These are phyloP conservation scores for Tagetes patula DNA, from an alignment of 129 eudicot species.

Conservation along the genomic window DNA sequence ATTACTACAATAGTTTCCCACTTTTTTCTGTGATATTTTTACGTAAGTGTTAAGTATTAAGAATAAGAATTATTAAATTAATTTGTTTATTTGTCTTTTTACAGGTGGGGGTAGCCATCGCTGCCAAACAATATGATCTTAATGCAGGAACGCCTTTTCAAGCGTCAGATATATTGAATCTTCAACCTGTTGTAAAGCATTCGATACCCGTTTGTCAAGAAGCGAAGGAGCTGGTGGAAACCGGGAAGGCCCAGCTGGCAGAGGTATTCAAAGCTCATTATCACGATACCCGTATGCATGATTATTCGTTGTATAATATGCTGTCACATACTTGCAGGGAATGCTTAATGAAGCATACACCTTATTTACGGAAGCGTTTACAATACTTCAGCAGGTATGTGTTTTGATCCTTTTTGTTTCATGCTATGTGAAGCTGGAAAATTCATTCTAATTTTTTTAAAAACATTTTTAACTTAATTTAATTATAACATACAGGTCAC, in stretches of 20 bases:
- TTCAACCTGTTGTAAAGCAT: slow-evolving; percentile 91
- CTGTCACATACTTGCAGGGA: slow-evolving; percentile 54
- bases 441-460: not conserved
- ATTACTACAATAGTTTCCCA: not conserved
- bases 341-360: slow-evolving; percentile 95
- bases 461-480: slow-evolving; percentile 7
- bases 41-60: not conserved
- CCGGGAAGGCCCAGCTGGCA: slow-evolving; percentile 91
- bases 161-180: slow-evolving; percentile 69
- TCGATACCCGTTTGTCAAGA: slow-evolving; percentile 87
- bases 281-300: not conserved
- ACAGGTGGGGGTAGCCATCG: slow-evolving; percentile 85
- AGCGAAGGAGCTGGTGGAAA: slow-evolving; percentile 91
- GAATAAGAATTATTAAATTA: not conserved
- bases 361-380: slow-evolving; percentile 86
- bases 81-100: slow-evolving; percentile 8
- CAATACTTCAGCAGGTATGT: slow-evolving; percentile 95
- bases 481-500: slow-evolving; percentile 68
- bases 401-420: not conserved
- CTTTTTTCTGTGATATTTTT: not conserved
- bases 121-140: slow-evolving; percentile 84
- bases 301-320: not conserved
- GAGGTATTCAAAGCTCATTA: slow-evolving; percentile 52
- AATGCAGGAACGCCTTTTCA: slow-evolving; percentile 65
- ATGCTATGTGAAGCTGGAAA: not conserved